A percentile compares a stretch with the other conserved stretches of the same genome.
phyloP scores from a whole-genome alignment of 2,329 filamentous ascomycete species.

The Coccinonectria pachysandricola region DNA sequence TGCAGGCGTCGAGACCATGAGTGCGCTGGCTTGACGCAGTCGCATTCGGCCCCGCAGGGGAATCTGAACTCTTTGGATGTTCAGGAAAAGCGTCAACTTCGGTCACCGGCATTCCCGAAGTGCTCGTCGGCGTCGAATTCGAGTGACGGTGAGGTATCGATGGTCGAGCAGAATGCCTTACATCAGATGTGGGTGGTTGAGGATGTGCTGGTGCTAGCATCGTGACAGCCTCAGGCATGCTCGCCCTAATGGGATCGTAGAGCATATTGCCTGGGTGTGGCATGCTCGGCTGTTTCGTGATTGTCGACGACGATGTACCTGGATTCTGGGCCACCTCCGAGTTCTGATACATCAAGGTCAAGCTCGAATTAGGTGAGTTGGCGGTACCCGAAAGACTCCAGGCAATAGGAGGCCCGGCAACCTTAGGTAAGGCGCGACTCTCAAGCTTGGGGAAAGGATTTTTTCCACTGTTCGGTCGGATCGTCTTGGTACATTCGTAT shows the following conservation, averaged over 20 bases:
- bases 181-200: conserved; percentile 37
- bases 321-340: conserved; percentile 9
- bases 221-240: conserved; percentile 35
- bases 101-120: conserved; percentile 14
- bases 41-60: conserved; percentile 25
- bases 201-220: conserved; percentile 41
- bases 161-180: conserved; percentile 33
- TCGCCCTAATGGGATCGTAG: conserved; percentile 49
- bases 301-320: conserved; percentile 2
- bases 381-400: conserved; percentile 85
- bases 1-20: conserved; percentile 32
- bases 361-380: conserved; percentile 73
- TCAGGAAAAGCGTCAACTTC: conserved; percentile 21
- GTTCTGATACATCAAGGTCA: conserved; percentile 71
- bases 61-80: conserved; percentile 23
- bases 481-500: conserved; percentile 58
- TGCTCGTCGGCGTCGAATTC: conserved; percentile 10
- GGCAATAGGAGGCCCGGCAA: conserved; percentile 47
- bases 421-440: conserved; percentile 38
- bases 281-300: conserved; percentile 30
- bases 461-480: conserved; percentile 31
- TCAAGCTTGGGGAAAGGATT: conserved; percentile 34
- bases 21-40: conserved; percentile 32
- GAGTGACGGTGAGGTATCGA: conserved; percentile 17
- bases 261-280: conserved; percentile 49